phyloP scores from a whole-genome alignment of 108 stramenopile genomes.

The Skeletonema costatum region DNA sequence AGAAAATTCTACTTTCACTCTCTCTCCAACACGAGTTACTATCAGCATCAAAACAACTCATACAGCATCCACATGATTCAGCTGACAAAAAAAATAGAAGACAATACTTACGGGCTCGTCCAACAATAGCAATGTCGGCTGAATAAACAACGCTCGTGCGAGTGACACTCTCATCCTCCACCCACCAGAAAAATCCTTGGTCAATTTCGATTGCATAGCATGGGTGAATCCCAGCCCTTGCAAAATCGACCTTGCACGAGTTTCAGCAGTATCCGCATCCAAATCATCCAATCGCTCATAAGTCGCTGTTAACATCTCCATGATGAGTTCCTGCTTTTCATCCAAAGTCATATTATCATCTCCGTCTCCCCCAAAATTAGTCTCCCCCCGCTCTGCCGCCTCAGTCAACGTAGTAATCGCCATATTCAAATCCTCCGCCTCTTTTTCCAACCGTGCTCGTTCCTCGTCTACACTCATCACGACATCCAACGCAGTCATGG shows the following conservation, averaged over 20 bases:
- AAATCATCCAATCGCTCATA: conserved; percentile 95
- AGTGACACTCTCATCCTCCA: conserved; percentile 94
- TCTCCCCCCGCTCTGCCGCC: conserved; percentile 51
- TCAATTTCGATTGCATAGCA: conserved; percentile 93
- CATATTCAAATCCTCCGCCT: conserved; percentile 91
- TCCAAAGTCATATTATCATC: conserved; percentile 66
- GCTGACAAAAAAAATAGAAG: neutral
- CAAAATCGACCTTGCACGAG: conserved; percentile 94
- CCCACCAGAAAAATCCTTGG: conserved; percentile 97
- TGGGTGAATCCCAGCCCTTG: conserved; percentile 96
- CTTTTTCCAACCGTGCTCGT: conserved; percentile 81
- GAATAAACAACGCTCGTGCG: conserved; percentile 86
- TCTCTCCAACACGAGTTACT: too few relatives aligned
- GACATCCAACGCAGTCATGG: conserved; percentile 95
- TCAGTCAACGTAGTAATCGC: conserved; percentile 75
- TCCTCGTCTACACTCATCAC: conserved; percentile 98
- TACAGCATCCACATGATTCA: too few relatives aligned
- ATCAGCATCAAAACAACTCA: too few relatives aligned
- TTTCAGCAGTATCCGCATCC: conserved; percentile 96
- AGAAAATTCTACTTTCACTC: too few relatives aligned
- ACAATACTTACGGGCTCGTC: conserved; percentile 77
- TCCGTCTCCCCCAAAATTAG: conserved; percentile 36
- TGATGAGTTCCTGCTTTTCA: conserved; percentile 86
- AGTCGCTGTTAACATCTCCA: conserved; percentile 74
- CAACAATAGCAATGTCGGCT: conserved; percentile 87